phyloP scores from a whole-genome alignment of 768 basidiomycete genomes.

The Xanthoconium purpureum region DNA sequence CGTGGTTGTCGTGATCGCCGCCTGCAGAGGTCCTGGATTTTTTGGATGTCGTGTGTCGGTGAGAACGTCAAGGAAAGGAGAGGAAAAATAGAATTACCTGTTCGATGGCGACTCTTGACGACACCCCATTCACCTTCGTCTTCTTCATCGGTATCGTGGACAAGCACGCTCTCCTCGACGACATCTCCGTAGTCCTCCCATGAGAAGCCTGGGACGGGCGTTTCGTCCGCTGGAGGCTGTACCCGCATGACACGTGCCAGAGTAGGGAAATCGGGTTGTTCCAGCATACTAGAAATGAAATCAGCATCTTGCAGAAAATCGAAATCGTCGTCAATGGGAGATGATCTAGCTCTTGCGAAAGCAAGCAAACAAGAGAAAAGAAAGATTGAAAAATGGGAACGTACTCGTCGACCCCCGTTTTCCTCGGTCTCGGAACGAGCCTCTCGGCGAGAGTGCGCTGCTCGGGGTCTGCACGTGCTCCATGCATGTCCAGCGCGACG shows the following conservation, averaged over 20 bases:
- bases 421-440: conserved; percentile 59
- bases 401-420: conserved; percentile 70
- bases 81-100: conserved; percentile 34
- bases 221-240: conserved; percentile 52
- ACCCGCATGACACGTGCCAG: conserved; percentile 71
- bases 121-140: conserved; percentile 78
- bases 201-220: conserved; percentile 62
- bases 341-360: background rate
- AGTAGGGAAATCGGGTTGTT: conserved; percentile 51
- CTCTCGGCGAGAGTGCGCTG: conserved; percentile 56
- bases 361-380: background rate
- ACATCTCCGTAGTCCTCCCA: conserved; percentile 80
- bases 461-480: conserved; percentile 24
- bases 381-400: conserved; percentile 25
- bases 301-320: background rate
- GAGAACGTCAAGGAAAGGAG: background rate
- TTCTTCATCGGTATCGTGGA: conserved; percentile 64
- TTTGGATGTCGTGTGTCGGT: background rate
- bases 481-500: conserved; percentile 29
- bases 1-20: too few species aligned
- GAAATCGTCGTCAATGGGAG: background rate
- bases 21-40: conserved; percentile 17
- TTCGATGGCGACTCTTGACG: conserved; percentile 53
- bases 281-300: conserved; percentile 52
- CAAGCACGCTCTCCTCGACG: conserved; percentile 35